Base-by-base conservation (phyloP, 2,329 filamentous ascomycete genomes). In the Aspergillus fumigatiaffinis region DNA sequence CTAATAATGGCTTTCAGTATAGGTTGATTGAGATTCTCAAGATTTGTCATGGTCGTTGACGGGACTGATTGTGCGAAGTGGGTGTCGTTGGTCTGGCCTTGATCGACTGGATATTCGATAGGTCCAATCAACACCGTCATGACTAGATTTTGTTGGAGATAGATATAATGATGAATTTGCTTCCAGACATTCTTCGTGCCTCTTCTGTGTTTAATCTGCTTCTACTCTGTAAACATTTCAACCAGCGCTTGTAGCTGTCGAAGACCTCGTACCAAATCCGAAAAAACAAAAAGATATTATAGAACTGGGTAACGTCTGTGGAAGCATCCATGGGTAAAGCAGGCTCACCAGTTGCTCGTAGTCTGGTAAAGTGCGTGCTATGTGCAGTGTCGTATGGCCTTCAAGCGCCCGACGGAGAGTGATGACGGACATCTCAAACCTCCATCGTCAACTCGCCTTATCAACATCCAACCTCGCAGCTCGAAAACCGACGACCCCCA, bases 1-100 rank as follows among this genome's bases (percentile, higher is more conserved):
- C 61, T 66, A 52, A 62, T 63, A 23, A 14, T 23, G 21, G 12
- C 21, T 21, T 47, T 4, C 23, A 25, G 21, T 25, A 17, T 25
- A 47, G 44, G 23, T 47, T 23, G 17, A 42, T 32, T 23, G 1
- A 17, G 26, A 28, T 28, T 8, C 2, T 29, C 5, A 23, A 8
- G n/a, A 29, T 28, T 42, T 42, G 10, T 21, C n/a, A 9, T 42
- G 26, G 38, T 8, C 20, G 14, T 28, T 14, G 32, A 25, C 20
- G 41, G 20, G 41, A 3, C 1, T 38, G 32, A 35, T 17, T 35
- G 14, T 38, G 14, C 14, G 14, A n/a, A 3, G 32, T 38, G 2
- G 5, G 14, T 38, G 14, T 17, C 14, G 32, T 17, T 17, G 32
- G 5, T 7, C 32, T 38, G 5, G 32, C 32, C 5, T 17, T 44